A percentile compares a stretch with the other conserved stretches of the same genome.
These are phyloP conservation scores for Nitzschia sp. DNA, from an alignment of 108 stramenopile genomes.

Conservation along the genomic window DNA sequence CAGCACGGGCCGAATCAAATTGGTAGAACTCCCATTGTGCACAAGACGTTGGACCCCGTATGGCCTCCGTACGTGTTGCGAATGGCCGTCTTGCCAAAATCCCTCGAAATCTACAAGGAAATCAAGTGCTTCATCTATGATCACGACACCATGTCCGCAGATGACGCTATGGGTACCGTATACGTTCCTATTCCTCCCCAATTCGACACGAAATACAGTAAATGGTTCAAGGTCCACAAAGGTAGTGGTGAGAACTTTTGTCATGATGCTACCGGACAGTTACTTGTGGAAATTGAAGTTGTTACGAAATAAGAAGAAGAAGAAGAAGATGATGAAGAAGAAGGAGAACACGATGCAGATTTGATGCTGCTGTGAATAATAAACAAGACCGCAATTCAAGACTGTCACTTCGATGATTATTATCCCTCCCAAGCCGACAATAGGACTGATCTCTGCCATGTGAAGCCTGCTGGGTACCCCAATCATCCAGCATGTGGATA, in stretches of 20 bases:
- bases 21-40: constrained; percentile 13
- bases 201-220: constrained; percentile 1
- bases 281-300: constrained; percentile 28
- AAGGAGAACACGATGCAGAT: too few relatives aligned
- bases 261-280: constrained; percentile 12
- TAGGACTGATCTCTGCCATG: too few relatives aligned
- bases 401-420: too few relatives aligned
- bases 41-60: constrained; percentile 9
- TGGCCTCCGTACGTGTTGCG: constrained; percentile 4
- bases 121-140: constrained; percentile 16
- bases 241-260: constrained; percentile 19
- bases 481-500: too few relatives aligned
- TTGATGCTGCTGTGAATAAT: too few relatives aligned
- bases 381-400: too few relatives aligned
- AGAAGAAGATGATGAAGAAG: too few relatives aligned
- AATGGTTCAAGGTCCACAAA: constrained; percentile 20
- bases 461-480: too few relatives aligned
- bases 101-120: constrained; percentile 12
- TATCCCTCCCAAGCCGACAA: too few relatives aligned
- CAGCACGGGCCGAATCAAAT: constrained; percentile 8
- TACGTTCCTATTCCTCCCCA: constrained; percentile 9
- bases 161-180: constrained; percentile 25
- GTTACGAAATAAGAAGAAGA: neutral
- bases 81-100: constrained; percentile 8
- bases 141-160: constrained; percentile 12